These are phyloP conservation scores for Henckelia pumila DNA, from an alignment of 257 asterid species.

Conservation along the genomic window DNA sequence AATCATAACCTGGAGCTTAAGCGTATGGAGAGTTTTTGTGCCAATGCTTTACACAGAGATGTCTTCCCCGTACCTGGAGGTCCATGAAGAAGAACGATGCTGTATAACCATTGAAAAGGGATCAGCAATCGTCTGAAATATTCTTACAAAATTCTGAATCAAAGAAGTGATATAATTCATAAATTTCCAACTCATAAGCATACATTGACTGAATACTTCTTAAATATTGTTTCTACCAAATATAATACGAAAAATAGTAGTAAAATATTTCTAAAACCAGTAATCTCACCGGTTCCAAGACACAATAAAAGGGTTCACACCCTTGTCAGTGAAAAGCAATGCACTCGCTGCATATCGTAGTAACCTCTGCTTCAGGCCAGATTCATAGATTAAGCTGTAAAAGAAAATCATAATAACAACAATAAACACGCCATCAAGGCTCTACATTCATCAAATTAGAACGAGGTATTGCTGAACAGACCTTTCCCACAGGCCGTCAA, in stretches of 20 bases:
- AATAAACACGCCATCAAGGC: conserved; percentile 23
- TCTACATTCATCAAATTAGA: conserved; percentile 16
- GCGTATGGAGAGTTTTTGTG: conserved; percentile 90
- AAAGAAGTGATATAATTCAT: too few relatives aligned
- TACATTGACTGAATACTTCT: not conserved
- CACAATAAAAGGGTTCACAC: conserved; percentile 89
- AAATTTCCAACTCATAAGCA: too few relatives aligned
- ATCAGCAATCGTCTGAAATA: conserved; percentile 25
- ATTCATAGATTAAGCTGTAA: conserved; percentile 93
- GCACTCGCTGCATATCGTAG: conserved; percentile 95
- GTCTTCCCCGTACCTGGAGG: conserved; percentile 99
- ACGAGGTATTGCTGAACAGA: conserved; percentile 30
- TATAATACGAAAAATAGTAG: conserved; percentile 9
- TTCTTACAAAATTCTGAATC: conserved; percentile 3
- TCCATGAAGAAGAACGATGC: conserved; percentile 95
- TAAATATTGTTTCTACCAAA: conserved; percentile 6
- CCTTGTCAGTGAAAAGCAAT: conserved; percentile 95
- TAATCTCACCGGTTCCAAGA: conserved; percentile 89
- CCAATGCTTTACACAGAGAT: conserved; percentile 94
- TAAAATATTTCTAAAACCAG: conserved; percentile 17
- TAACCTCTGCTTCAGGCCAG: conserved; percentile 92
- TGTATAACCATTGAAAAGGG: conserved; percentile 38
- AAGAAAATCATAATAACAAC: conserved; percentile 2
- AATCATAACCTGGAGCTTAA: conserved; percentile 67
- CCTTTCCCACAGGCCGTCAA: conserved; percentile 99